phyloP scores from a whole-genome alignment of 179 eudicot genomes.

The Heliamphora pulchella region DNA sequence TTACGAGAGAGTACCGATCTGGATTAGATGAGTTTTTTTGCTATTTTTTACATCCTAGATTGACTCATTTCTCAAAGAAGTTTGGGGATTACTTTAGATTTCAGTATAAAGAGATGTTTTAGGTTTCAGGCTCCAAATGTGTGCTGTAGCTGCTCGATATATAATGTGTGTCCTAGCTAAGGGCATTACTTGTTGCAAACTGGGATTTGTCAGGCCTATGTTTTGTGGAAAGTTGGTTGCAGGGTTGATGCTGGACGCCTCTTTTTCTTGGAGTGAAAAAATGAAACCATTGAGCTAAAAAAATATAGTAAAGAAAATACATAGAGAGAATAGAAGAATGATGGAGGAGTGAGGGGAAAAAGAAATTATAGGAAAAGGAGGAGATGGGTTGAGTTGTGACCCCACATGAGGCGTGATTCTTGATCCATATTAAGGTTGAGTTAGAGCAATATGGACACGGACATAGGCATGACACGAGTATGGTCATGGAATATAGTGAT shows the following conservation, averaged over 20 bases:
- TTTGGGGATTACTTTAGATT: neutral
- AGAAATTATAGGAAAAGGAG: neutral
- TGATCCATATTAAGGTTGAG: neutral
- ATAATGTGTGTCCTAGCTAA: neutral
- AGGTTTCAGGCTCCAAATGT: conserved; percentile 3
- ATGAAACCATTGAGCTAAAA: neutral
- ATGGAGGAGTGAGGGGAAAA: neutral
- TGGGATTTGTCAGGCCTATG: no score
- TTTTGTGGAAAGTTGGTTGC: neutral
- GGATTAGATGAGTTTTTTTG: neutral
- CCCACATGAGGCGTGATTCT: neutral
- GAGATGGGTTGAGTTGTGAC: neutral
- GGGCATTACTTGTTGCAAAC: neutral
- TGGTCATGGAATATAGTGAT: no score
- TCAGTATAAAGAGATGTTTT: neutral
- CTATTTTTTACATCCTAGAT: neutral
- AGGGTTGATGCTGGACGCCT: neutral
- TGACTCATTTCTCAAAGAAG: neutral
- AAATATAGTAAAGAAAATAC: neutral
- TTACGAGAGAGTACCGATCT: neutral
- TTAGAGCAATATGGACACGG: neutral
- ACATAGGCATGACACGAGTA: no score
- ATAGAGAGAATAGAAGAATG: no score
- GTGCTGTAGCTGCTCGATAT: neutral
- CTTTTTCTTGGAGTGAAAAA: neutral